Conservation (phyloP, 306 rosid genomes). For the Mimosa bimucronata region DNA sequence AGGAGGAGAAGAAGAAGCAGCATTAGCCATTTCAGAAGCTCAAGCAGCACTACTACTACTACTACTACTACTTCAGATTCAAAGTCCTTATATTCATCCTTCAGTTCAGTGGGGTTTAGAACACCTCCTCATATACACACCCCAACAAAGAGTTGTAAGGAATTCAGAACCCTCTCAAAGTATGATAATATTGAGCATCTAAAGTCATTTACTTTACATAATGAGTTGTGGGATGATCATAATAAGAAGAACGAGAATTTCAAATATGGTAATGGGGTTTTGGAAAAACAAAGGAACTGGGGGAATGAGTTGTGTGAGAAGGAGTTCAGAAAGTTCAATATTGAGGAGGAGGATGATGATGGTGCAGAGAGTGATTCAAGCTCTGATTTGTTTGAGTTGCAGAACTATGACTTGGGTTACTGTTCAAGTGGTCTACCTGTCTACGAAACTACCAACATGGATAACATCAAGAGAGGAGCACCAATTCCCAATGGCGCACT, state of each 20-base stretch:
- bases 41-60: conserved; percentile 38
- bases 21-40: conserved; percentile 87
- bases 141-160: conserved; percentile 73
- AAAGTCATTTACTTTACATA: conserved; percentile 42
- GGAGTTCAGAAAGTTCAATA: conserved; percentile 36
- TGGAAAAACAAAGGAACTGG: conserved; percentile 56
- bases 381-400: conserved; percentile 94
- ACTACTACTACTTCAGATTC: conserved; percentile 48
- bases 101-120: conserved; percentile 78
- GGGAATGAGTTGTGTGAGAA: conserved; percentile 40
- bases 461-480: conserved; percentile 81
- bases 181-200: conserved; percentile 34
- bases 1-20: conserved; percentile 83
- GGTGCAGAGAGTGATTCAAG: conserved; percentile 96
- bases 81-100: conserved; percentile 65
- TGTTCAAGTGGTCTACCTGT: conserved; percentile 85
- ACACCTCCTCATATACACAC: conserved; percentile 79
- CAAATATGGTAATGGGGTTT: conserved; percentile 39
- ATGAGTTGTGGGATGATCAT: conserved; percentile 56
- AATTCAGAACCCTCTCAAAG: conserved; percentile 58
- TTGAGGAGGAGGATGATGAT: conserved; percentile 57
- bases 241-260: conserved; percentile 51
- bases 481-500: conserved; percentile 70
- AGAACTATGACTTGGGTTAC: conserved; percentile 83
- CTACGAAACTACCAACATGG: conserved; percentile 94